Conservation (phyloP, 305 asterid species). For the Andrographis paniculata region DNA sequence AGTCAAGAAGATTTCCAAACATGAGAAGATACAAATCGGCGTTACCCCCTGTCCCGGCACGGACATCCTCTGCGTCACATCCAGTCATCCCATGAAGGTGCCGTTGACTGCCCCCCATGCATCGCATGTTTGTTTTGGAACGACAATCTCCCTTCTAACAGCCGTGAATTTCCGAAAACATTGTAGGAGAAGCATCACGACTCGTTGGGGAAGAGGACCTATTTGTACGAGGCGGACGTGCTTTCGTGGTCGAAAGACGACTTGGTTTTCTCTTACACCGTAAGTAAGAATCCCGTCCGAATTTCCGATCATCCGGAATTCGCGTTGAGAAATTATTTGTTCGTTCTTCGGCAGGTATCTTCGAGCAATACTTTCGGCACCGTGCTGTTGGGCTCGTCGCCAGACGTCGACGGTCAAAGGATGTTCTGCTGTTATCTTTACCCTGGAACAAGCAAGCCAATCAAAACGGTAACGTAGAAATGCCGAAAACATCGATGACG, state of each 20-base stretch:
- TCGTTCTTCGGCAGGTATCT: constrained; percentile 35
- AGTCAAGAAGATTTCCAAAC: constrained; percentile 70
- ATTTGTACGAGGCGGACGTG: constrained; percentile 63
- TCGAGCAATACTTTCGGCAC: constrained; percentile 49
- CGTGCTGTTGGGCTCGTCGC: constrained; percentile 51
- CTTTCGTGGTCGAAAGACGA: constrained; percentile 64
- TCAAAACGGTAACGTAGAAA: constrained; percentile 36
- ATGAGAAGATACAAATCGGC: constrained; percentile 61
- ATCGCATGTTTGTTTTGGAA: too few relatives aligned
- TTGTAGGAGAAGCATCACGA: constrained; percentile 57
- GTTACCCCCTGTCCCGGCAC: constrained; percentile 63
- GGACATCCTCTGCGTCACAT: constrained; percentile 49
- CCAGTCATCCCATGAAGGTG: constrained; percentile 90
- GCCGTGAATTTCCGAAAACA: too few relatives aligned
- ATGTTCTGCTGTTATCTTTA: constrained; percentile 68
- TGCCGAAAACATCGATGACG: too few relatives aligned
- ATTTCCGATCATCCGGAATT: neutral
- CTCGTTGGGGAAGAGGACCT: constrained; percentile 51
- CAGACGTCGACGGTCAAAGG: constrained; percentile 65
- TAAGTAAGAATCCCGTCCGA: constrained; percentile 27
- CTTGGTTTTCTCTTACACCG: constrained; percentile 48
- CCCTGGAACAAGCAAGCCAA: constrained; percentile 62
- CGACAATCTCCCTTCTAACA: too few relatives aligned
- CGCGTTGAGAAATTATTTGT: constrained; percentile 10
- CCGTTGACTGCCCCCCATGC: neutral